Conservation (phyloP, 106 monocot genomes). For the Apostasia ramifera region DNA sequence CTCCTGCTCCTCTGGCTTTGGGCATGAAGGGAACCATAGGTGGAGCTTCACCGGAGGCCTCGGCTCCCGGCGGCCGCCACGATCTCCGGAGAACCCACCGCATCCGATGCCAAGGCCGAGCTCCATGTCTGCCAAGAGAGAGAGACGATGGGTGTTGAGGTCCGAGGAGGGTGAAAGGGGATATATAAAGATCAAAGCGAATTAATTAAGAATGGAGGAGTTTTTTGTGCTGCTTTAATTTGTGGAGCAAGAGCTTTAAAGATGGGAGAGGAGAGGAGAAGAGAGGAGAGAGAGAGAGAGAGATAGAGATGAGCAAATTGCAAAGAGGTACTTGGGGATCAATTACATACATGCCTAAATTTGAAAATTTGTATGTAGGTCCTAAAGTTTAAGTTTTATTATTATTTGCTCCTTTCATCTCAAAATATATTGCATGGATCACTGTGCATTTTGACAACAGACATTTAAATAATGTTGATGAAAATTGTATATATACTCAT, state of each 20-base stretch:
- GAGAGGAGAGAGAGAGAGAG: no score
- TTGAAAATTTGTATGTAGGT: no score
- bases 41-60: background rate
- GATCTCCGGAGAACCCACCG: background rate
- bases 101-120: background rate
- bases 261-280: background rate
- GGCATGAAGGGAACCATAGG: constrained; percentile 4
- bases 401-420: no score
- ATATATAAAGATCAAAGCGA: background rate
- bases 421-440: no score
- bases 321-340: no score
- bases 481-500: no score
- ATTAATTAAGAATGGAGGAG: background rate
- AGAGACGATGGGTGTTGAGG: background rate
- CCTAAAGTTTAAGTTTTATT: no score
- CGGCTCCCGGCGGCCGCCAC: background rate
- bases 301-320: background rate
- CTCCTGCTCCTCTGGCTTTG: background rate
- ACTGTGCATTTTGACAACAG: no score
- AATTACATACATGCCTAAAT: no score
- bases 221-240: constrained; percentile 1
- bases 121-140: background rate
- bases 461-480: no score
- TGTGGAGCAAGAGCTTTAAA: background rate
- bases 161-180: background rate